Percentiles rank a stretch among this genome's conserved stretches.
These are phyloP conservation scores for Boletus semigastroideus DNA, from an alignment of 1,284 basidiomycete genomes.

Conservation along the genomic window DNA sequence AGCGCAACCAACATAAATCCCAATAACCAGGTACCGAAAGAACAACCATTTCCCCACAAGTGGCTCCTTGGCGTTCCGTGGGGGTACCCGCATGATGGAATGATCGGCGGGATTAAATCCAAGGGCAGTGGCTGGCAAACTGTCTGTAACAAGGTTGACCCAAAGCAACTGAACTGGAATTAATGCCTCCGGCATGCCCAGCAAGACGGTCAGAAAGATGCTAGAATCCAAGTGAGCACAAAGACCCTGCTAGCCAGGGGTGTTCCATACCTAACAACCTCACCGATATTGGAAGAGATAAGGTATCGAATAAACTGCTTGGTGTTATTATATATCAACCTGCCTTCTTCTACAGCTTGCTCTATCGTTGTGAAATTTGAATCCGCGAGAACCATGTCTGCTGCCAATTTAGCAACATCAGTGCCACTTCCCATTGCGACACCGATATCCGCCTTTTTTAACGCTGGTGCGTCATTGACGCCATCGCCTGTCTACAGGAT, in stretches of 20 bases:
- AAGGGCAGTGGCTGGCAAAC: slow-evolving; percentile 95
- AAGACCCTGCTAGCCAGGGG: background rate
- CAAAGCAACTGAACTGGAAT: slow-evolving; percentile 98
- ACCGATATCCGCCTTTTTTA: slow-evolving; percentile 98
- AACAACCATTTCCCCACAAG: slow-evolving; percentile 93
- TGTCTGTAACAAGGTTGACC: slow-evolving; percentile 96
- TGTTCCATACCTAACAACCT: slow-evolving; percentile 76
- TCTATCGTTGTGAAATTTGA: slow-evolving; percentile 93
- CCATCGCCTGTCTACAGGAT: slow-evolving; percentile 78
- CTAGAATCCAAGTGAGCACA: slow-evolving; percentile 36
- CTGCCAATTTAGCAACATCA: slow-evolving; percentile 97
- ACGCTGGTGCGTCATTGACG: slow-evolving; percentile 95
- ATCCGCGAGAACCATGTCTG: slow-evolving; percentile 93
- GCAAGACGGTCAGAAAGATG: slow-evolving; percentile 95
- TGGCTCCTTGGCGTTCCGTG: slow-evolving; percentile 85
- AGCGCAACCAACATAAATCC: slow-evolving; percentile 90
- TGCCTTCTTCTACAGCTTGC: slow-evolving; percentile 93
- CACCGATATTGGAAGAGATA: slow-evolving; percentile 97
- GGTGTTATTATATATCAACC: slow-evolving; percentile 98
- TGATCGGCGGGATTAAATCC: slow-evolving; percentile 98
- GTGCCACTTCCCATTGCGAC: slow-evolving; percentile 99
- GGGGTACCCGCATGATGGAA: slow-evolving; percentile 93
- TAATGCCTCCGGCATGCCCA: slow-evolving; percentile 98
- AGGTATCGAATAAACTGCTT: slow-evolving; percentile 96
- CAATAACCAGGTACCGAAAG: slow-evolving; percentile 93